A percentile compares a stretch with the other conserved stretches of the same genome.
Conservation (phyloP, 306 rosid genomes). For the Vicia faba region DNA sequence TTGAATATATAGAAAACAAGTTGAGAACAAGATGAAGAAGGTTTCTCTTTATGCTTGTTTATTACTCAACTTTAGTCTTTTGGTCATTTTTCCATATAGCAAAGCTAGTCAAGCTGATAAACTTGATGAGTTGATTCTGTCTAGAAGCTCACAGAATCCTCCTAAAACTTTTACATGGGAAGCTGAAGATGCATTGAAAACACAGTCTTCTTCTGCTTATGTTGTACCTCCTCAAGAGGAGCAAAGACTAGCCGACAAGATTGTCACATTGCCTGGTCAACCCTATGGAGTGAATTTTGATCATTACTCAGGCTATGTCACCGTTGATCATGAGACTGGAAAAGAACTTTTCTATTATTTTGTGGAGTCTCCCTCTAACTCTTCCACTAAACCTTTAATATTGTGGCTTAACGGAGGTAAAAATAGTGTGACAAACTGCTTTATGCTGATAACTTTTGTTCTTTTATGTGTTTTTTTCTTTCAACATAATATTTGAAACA, state of each 20-base stretch:
- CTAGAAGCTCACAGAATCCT: constrained; percentile 40
- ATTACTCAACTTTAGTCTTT: constrained; percentile 25
- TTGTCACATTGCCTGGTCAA: constrained; percentile 61
- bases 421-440: neutral
- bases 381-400: constrained; percentile 51
- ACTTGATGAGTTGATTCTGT: constrained; percentile 42
- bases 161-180: constrained; percentile 28
- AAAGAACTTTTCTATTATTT: constrained; percentile 63
- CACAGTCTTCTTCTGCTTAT: constrained; percentile 4
- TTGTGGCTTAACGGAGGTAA: constrained; percentile 77
- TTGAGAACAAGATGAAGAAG: constrained; percentile 35
- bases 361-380: constrained; percentile 51
- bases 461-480: neutral
- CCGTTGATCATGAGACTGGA: constrained; percentile 48
- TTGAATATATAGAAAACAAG: constrained; percentile 1
- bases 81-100: constrained; percentile 34
- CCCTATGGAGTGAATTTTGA: constrained; percentile 55
- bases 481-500: constrained; percentile 11
- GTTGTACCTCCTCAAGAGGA: constrained; percentile 39
- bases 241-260: constrained; percentile 45
- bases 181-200: constrained; percentile 25
- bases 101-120: constrained; percentile 44
- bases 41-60: constrained; percentile 31
- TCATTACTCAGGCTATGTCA: constrained; percentile 62
- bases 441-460: neutral